Evolutionary conservation across 2,329 filamentous ascomycete genomes (phyloP), one percentile per base, ranked within the genome.

Genomic region (Colletotrichum tropicicola): DNA sequence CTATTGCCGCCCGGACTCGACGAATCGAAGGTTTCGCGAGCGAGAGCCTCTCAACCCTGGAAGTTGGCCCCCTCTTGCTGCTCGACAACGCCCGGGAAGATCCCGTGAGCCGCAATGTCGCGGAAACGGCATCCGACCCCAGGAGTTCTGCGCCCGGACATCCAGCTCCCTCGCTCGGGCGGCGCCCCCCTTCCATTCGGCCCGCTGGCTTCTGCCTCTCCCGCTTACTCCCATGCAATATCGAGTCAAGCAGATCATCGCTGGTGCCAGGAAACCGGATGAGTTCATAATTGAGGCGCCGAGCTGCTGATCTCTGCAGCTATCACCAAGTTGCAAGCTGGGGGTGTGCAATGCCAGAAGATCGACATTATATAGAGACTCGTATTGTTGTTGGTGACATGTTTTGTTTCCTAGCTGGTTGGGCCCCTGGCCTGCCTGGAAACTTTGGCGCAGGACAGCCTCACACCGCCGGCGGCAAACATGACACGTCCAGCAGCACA

Each of bases 121-220:
- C 43, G 59, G 53, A 62, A 51, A 57, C 44, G 17, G n/a, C 35
- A 51, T 51, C 53, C 59, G 59, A 44, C 53, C 52, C 59, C 45
- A 58, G 53, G 52, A 17, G 53, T 51, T 44, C 53, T 49, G 53
- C 68, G 73, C 54, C 72, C 71, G 52, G 68, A 73, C 43, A 75
- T 78, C 59, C 79, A 82, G 64, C 71, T 78, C 30, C 71, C 77
- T 53, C 74, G 70, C 53, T 72, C 70, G 55, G 47, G 35, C 48
- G 47, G 41, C 41, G 5, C n/a, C 17, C 8, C 13, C n/a, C 47
- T 21, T 17, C 9, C 28, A 17, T 28, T 60, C 55, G 55, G 60
- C 60, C 60, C 60, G 60, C 48, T 59, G 60, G 39, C 44, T 51
- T 15, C 30, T 62, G 59, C 52, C 32, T 61, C 23, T 55, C 32